These are phyloP conservation scores for Ogataea degrootiae DNA, from an alignment of 805 yeast species.

Conservation along the genomic window DNA sequence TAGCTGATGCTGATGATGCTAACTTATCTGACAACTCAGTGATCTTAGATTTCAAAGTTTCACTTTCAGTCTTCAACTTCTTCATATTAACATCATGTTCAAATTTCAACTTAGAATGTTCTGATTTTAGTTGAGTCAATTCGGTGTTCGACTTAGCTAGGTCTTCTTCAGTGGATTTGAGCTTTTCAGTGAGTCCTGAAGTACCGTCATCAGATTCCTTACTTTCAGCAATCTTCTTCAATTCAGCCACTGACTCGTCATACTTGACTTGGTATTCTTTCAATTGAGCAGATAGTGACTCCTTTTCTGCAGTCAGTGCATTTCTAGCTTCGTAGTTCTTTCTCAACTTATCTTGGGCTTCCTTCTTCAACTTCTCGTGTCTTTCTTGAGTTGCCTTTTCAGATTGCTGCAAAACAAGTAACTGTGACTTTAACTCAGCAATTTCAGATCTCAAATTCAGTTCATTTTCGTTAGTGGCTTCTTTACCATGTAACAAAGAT, in stretches of 20 bases:
- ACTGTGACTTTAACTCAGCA: constrained; percentile 17
- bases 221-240: constrained; percentile 2
- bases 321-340: constrained; percentile 22
- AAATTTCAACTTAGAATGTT: constrained; percentile 9
- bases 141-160: constrained; percentile 2
- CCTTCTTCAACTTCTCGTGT: constrained; percentile 26
- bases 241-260: neutral
- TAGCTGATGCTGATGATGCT: neutral
- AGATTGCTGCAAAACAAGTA: constrained; percentile 12
- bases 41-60: constrained; percentile 12
- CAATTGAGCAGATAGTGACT: constrained; percentile 8
- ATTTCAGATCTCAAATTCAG: constrained; percentile 17
- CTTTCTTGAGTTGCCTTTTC: constrained; percentile 17
- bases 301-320: constrained; percentile 14
- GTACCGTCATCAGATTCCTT: neutral
- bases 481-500: constrained; percentile 34
- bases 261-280: constrained; percentile 10
- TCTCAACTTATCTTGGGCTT: constrained; percentile 29
- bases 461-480: constrained; percentile 14
- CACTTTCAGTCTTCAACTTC: constrained; percentile 13
- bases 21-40: constrained; percentile 8
- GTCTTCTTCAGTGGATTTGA: constrained; percentile 2
- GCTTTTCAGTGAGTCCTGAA: neutral
- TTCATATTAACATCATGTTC: constrained; percentile 13
- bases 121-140: constrained; percentile 8